Percentiles rank a stretch among this genome's conserved stretches.
Conservation (phyloP, 83 land plant genomes). For the Picea mariana region DNA sequence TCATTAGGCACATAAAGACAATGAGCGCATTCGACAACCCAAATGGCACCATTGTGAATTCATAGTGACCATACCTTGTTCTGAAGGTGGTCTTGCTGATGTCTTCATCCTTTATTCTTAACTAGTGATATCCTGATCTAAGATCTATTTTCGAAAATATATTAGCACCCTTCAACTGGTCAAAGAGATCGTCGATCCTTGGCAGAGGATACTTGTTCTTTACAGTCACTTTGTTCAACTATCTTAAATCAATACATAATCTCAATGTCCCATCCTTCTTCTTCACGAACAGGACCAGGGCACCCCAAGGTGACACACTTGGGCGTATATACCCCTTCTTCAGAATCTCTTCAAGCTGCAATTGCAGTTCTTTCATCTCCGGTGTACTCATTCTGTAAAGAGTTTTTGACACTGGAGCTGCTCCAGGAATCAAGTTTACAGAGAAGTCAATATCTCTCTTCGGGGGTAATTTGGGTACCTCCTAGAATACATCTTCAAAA, state of each 20-base stretch:
- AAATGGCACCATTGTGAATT: background rate
- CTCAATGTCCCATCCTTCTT: background rate
- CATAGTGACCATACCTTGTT: conserved; percentile 6
- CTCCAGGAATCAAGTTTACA: too few species aligned
- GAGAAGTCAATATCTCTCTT: too few species aligned
- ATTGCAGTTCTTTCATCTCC: background rate
- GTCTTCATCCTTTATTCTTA: background rate
- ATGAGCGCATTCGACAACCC: conserved; percentile 1
- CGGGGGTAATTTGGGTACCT: too few species aligned
- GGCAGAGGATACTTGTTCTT: conserved; percentile 7
- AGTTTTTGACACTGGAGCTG: too few species aligned
- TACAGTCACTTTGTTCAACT: background rate
- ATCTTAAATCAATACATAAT: background rate
- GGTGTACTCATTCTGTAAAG: too few species aligned
- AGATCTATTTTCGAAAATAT: background rate
- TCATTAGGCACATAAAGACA: background rate
- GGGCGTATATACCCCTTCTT: background rate
- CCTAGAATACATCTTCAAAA: too few species aligned
- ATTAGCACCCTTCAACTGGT: background rate
- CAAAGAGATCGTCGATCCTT: conserved; percentile 7
- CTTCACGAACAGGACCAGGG: background rate
- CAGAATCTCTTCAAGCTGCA: background rate
- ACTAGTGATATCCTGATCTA: background rate
- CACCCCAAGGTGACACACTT: conserved; percentile 9
- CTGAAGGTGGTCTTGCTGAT: background rate